Evolutionary conservation across 352 stramenopile genomes (phyloP).

Genomic region (Phytopythium kandeliae): DNA sequence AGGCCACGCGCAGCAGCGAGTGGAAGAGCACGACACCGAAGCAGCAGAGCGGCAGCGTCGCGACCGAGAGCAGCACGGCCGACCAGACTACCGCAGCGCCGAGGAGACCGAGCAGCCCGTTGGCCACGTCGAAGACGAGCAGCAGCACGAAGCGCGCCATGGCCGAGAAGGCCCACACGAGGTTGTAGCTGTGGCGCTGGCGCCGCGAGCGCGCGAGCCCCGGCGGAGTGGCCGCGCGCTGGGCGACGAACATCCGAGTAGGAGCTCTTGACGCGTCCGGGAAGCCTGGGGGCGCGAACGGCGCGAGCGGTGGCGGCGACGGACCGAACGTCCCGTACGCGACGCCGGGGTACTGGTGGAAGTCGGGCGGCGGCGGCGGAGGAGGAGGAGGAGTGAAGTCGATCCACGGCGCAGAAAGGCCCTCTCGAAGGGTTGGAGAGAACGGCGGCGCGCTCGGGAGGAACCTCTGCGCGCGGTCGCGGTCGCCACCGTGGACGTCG

Average conservation of each 20-base stretch:
- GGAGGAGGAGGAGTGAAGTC: background rate
- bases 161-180: constrained; percentile 17
- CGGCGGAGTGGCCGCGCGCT: background rate
- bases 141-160: constrained; percentile 18
- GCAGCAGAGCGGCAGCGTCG: constrained; percentile 47
- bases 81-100: constrained; percentile 14
- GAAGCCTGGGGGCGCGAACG: background rate
- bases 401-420: background rate
- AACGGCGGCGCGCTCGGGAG: constrained; percentile 2
- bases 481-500: background rate
- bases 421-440: background rate
- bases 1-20: constrained; percentile 28
- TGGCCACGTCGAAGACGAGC: constrained; percentile 25
- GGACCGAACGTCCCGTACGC: background rate
- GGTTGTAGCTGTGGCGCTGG: constrained; percentile 11
- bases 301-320: background rate
- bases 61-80: constrained; percentile 16
- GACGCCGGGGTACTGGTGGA: constrained; percentile 2
- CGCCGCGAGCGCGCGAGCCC: background rate
- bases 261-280: background rate
- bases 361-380: background rate
- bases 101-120: constrained; percentile 12
- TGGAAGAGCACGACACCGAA: constrained; percentile 47
- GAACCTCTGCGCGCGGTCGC: background rate
- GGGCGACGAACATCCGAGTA: background rate